These are phyloP conservation scores for Colletotrichum camelliae DNA, from an alignment of 2,329 filamentous ascomycete species.

Conservation along the genomic window DNA sequence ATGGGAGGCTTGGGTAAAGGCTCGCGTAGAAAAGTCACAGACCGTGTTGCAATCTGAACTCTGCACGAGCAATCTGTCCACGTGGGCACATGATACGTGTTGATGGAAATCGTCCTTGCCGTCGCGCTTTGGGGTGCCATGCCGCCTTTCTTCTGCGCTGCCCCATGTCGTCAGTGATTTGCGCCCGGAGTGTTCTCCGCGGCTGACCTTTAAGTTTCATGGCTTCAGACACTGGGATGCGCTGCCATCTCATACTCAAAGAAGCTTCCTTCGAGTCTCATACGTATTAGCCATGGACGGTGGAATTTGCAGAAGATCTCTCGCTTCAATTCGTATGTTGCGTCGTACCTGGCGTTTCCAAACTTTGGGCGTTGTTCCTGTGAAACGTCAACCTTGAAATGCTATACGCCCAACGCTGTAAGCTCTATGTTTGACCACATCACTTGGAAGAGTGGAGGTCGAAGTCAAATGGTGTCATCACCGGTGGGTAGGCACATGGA, in stretches of 20 bases:
- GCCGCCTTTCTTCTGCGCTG: neutral
- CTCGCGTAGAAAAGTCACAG: neutral
- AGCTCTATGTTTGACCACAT: neutral
- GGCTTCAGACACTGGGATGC: neutral
- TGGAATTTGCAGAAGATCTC: neutral
- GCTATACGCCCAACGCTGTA: neutral
- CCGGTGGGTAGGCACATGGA: neutral
- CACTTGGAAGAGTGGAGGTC: neutral
- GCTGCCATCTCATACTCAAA: neutral
- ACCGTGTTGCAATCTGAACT: neutral
- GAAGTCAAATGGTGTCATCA: neutral
- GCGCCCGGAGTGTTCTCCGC: neutral
- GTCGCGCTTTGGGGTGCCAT: neutral
- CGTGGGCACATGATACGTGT: neutral
- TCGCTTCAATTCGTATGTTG: neutral
- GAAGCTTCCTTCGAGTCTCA: neutral
- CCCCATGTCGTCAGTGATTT: neutral
- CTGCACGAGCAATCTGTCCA: neutral
- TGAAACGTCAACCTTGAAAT: neutral
- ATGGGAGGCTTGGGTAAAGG: neutral
- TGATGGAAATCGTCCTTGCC: neutral
- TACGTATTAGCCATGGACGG: neutral
- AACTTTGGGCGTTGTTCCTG: neutral
- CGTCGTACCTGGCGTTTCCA: neutral
- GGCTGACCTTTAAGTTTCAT: neutral